Base-by-base conservation (phyloP, 1,284 basidiomycete species). In the Agroathelia rolfsii region DNA sequence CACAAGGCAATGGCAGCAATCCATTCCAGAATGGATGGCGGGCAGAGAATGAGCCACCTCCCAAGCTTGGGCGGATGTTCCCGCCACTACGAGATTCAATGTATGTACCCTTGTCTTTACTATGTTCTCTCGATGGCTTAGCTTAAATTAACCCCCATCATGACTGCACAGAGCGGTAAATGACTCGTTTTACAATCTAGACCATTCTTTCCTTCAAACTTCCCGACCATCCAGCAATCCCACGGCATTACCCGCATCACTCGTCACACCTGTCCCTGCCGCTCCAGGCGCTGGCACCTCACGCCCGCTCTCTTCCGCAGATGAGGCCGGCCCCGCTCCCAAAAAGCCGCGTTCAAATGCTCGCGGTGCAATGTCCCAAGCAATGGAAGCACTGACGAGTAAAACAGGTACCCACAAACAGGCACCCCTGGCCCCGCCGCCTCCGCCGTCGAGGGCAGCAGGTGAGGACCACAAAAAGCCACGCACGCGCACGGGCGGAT, bases 341-440 rank as follows among this genome's bases (percentile, higher is more conserved):
- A 86, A 86, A 60, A 77, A 73, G 51, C 55, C 79, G 42, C 75
- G 82, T 35, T 73, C 79, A 42, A 68, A 69, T 36, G 56, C 62
- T 18, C 72, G 69, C 41, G 75, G 74, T 47, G 64, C 66, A 38
- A 67, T 68, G 43, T 55, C 56, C 31, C 56, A 59, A 41, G 30
- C 46, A 30, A 36, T 49, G 35, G 54, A 58, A 38, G 45, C 58
- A 36, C 76, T 74, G 54, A 53, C 66, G 40, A 65, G 62, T 48
- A 82, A 79, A 62, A 75, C 78, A 56, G 75, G 78, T 55, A 66
- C 71, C 55, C 62, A 66, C 64, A 82, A 80, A 78, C 84, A 84
- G 79, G 80, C 76, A 80, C 70, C 76, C 73, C 69, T 71, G 66
- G 76, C 73, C 71, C 75, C 71, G 72, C 62, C 67, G 53, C 60